phyloP scores from a whole-genome alignment of 371 early-diverging fungal species.

The Cokeromyces recurvatus region DNA sequence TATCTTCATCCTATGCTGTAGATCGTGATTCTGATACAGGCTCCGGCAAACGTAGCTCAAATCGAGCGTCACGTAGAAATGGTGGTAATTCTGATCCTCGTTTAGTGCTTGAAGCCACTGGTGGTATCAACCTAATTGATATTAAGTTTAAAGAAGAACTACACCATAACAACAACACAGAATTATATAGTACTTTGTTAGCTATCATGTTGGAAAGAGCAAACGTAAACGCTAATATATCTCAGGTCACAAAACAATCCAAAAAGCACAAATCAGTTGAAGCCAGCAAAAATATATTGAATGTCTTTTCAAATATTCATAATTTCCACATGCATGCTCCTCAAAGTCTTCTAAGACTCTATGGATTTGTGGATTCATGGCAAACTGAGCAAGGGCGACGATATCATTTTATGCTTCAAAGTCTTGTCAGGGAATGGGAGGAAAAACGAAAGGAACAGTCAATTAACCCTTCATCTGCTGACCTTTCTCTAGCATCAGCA shows the following conservation, averaged over 20 bases:
- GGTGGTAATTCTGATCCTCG: constrained; percentile 18
- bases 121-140: constrained; percentile 34
- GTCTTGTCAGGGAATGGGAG: constrained; percentile 68
- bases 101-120: constrained; percentile 37
- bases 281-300: constrained; percentile 38
- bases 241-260: constrained; percentile 21
- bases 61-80: constrained; percentile 23
- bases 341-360: constrained; percentile 70
- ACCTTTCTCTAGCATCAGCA: neutral
- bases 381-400: constrained; percentile 69
- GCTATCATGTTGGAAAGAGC: constrained; percentile 31
- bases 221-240: constrained; percentile 39
- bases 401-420: constrained; percentile 72
- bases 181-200: constrained; percentile 16
- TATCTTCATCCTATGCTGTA: constrained; percentile 17
- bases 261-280: constrained; percentile 20
- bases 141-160: constrained; percentile 33
- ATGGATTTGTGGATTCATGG: constrained; percentile 79
- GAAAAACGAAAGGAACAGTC: constrained; percentile 36
- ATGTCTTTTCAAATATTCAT: constrained; percentile 55
- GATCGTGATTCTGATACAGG: constrained; percentile 46
- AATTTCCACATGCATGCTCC: constrained; percentile 59
- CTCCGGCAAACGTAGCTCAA: constrained; percentile 40
- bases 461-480: neutral
- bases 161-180: neutral